Evolutionary conservation across 495 filamentous ascomycete species (phyloP), one percentile per base, ranked within the genome.

Genomic region (Penicillium steckii): DNA sequence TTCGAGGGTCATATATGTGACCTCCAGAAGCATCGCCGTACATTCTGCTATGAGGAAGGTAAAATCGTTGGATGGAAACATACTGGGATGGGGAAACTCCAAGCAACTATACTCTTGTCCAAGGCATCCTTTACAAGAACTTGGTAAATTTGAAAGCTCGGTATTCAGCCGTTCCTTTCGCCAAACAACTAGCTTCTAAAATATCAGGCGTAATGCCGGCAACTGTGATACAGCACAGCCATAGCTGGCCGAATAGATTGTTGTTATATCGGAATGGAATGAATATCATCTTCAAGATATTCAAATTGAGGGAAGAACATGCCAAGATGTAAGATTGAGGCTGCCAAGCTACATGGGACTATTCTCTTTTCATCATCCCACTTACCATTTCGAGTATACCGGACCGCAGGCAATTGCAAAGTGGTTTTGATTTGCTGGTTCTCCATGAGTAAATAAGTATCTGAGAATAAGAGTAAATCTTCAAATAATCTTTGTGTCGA

Each of bases 271-370:
- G 29, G 29, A 12, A 32, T 9, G 10, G 10, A 32, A 12, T 23
- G 13, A 45, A 52, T 19, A 52, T 22, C 50, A 23, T 21, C 8
- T 3, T 13, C 41, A 41, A 38, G 23, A 52, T 17, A 26, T 46
- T 9, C 12, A 25, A 12, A 13, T 32, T 12, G 29, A 32, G n/a
- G n/a, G 10, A 8, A 32, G 8, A 13, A 32, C 29, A 32, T 3
- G 10, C n/a, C n/a, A n/a, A n/a, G n/a, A n/a, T n/a, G n/a, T n/a
- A n/a, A n/a, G n/a, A n/a, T n/a, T n/a, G n/a, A n/a, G n/a, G n/a
- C n/a, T n/a, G n/a, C n/a, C n/a, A n/a, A n/a, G n/a, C n/a, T n/a
- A n/a, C n/a, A n/a, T n/a, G n/a, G n/a, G n/a, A n/a, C n/a, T n/a
- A n/a, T n/a, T n/a, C n/a, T n/a, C n/a, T n/a, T n/a, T n/a, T n/a